phyloP scores from a whole-genome alignment of 2,329 filamentous ascomycete genomes.

The Fusarium tuaranense region DNA sequence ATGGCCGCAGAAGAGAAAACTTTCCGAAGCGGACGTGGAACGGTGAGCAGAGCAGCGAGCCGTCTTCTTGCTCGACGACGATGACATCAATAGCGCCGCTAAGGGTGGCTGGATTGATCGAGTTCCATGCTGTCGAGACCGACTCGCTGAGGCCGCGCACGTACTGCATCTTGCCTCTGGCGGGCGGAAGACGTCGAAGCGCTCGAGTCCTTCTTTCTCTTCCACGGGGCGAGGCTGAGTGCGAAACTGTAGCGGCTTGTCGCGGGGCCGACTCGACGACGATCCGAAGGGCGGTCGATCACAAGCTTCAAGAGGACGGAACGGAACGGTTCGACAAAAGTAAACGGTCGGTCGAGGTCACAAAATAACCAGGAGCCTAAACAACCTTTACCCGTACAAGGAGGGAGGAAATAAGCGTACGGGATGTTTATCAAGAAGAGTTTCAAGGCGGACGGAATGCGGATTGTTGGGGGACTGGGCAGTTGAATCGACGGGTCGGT shows the following conservation, averaged over 20 bases:
- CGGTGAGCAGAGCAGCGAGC: conserved; percentile 87
- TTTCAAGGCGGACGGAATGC: conserved; percentile 22
- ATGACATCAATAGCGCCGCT: conserved; percentile 99
- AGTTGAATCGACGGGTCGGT: conserved; percentile 10
- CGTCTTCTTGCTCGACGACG: conserved; percentile 96
- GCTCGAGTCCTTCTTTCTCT: not conserved
- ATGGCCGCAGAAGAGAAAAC: conserved; percentile 93
- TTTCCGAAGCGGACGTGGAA: conserved; percentile 99
- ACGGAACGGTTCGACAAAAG: not conserved
- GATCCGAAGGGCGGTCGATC: conserved; percentile 21
- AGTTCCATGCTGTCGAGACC: conserved; percentile 99
- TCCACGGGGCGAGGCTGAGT: not conserved
- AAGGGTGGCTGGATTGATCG: conserved; percentile 96
- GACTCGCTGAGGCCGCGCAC: conserved; percentile 94
- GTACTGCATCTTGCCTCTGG: conserved; percentile 82
- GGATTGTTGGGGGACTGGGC: conserved; percentile 32
- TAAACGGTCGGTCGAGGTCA: conserved; percentile 1
- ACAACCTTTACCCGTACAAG: conserved; percentile 19
- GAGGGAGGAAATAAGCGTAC: conserved; percentile 6
- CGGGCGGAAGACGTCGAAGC: conserved; percentile 15
- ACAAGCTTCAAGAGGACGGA: conserved; percentile 9
- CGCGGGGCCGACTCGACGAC: conserved; percentile 25
- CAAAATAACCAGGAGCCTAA: conserved; percentile 15
- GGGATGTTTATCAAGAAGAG: conserved; percentile 10
- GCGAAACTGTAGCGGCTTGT: conserved; percentile 25